phyloP scores from a whole-genome alignment of 352 stramenopile genomes.

The Globisporangium splendens region DNA sequence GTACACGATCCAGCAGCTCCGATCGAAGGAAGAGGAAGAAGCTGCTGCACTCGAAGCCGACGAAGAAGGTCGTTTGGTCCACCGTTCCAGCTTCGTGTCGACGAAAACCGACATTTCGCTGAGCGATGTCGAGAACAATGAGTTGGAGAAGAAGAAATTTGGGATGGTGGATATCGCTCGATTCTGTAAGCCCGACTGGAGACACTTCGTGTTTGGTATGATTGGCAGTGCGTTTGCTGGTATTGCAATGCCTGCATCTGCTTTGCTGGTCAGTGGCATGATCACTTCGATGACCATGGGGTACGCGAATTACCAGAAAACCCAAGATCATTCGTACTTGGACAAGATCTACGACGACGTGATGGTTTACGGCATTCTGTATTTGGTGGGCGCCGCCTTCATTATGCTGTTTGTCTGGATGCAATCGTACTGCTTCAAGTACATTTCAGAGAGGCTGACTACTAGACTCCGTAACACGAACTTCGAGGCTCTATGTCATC shows the following conservation, averaged over 20 bases:
- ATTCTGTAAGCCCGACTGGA: too few relatives aligned
- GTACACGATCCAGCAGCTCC: conserved; percentile 37
- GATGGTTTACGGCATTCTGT: background rate
- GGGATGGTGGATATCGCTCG: too few relatives aligned
- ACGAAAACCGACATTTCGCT: too few relatives aligned
- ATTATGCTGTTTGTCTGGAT: conserved; percentile 22
- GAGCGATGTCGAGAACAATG: too few relatives aligned
- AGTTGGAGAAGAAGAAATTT: too few relatives aligned
- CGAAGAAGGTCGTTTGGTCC: too few relatives aligned
- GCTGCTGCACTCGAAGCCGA: conserved; percentile 19
- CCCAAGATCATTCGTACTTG: background rate
- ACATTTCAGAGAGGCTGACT: conserved; percentile 48
- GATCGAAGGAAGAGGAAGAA: background rate
- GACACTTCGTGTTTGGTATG: too few relatives aligned
- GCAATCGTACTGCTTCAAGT: conserved; percentile 47
- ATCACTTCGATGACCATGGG: background rate
- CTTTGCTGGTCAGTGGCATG: background rate
- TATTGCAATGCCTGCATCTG: background rate
- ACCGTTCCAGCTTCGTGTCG: too few relatives aligned
- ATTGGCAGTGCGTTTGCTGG: background rate
- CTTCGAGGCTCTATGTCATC: background rate
- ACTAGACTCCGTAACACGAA: conserved; percentile 24
- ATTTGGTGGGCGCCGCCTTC: conserved; percentile 10
- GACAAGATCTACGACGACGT: background rate
- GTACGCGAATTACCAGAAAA: background rate